phyloP scores from a whole-genome alignment of 176 grass and related monocot genomes.

The Paspalum vaginatum region DNA sequence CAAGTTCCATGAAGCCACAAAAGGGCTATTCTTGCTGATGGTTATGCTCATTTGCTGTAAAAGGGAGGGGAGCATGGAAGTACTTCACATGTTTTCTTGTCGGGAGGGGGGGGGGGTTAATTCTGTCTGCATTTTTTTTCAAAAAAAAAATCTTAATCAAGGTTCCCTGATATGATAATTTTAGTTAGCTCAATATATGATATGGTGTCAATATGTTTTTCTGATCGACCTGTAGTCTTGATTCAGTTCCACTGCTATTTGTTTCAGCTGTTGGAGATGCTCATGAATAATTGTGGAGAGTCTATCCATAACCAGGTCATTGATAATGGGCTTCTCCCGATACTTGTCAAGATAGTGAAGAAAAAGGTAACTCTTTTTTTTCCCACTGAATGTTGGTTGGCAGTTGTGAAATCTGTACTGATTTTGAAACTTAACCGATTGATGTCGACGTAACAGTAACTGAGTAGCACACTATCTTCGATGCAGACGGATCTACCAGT shows the following conservation, averaged over 20 bases:
- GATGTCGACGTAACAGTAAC: constrained; percentile 27
- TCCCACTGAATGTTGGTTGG: constrained; percentile 14
- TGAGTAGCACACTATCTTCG: not conserved
- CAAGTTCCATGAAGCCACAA: not conserved
- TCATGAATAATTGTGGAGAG: constrained; percentile 96
- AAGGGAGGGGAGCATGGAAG: not conserved
- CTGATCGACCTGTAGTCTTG: constrained; percentile 6
- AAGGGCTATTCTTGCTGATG: not conserved
- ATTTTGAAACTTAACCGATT: constrained; percentile 27
- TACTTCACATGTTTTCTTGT: constrained; percentile 24
- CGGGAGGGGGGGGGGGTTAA: not conserved
- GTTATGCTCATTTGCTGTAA: not conserved
- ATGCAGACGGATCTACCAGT: constrained; percentile 89
- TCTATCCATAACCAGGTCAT: constrained; percentile 81
- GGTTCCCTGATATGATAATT: not conserved
- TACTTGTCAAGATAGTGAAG: constrained; percentile 98
- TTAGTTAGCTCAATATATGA: not conserved
- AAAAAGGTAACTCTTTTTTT: constrained; percentile 77
- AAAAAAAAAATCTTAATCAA: not conserved
- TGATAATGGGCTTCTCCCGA: constrained; percentile 78
- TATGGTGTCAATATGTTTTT: not conserved
- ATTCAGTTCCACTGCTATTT: constrained; percentile 31
- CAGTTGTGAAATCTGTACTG: constrained; percentile 30
- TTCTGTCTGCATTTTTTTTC: not conserved
- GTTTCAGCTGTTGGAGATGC: constrained; percentile 95